phyloP scores from a whole-genome alignment of 495 filamentous ascomycete species.

The Talaromyces thailandensis region DNA sequence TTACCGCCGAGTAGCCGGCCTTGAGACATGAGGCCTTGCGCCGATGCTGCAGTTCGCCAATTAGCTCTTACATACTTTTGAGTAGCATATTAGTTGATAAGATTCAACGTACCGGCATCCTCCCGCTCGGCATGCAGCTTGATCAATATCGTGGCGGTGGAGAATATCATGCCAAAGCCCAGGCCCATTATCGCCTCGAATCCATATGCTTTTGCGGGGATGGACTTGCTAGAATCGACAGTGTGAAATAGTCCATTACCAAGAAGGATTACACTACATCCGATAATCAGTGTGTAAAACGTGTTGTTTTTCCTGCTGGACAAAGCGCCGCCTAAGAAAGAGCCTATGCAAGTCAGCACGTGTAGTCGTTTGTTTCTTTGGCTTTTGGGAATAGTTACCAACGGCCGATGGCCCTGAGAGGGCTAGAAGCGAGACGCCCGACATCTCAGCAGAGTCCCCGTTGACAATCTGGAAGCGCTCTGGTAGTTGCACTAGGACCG shows the following conservation, averaged over 20 bases:
- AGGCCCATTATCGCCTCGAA: constrained; percentile 41
- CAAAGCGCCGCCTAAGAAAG: not conserved
- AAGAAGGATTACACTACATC: constrained; percentile 10
- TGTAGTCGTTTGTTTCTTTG: constrained; percentile 24
- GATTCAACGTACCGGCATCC: constrained; percentile 31
- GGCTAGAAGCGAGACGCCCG: constrained; percentile 52
- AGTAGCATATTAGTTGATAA: not conserved
- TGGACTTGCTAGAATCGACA: constrained; percentile 39
- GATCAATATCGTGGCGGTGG: constrained; percentile 40
- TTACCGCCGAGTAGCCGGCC: constrained; percentile 48
- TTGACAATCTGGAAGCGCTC: constrained; percentile 52
- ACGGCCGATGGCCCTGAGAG: constrained; percentile 36
- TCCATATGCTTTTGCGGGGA: constrained; percentile 16
- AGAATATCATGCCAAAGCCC: constrained; percentile 42
- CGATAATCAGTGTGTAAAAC: constrained; percentile 38
- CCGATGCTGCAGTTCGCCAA: not conserved
- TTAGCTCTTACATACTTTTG: not conserved
- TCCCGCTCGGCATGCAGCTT: constrained; percentile 36
- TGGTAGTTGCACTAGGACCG: constrained; percentile 48
- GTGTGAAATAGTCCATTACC: not conserved
- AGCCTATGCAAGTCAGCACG: not conserved
- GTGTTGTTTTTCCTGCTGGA: constrained; percentile 29
- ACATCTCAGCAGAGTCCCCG: constrained; percentile 24
- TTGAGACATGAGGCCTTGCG: constrained; percentile 4
- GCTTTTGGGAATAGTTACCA: constrained; percentile 38